Percentiles rank a stretch among this genome's conserved stretches.
These are phyloP conservation scores for Tephrocybe sp. DNA, from an alignment of 768 basidiomycete species.

Conservation along the genomic window DNA sequence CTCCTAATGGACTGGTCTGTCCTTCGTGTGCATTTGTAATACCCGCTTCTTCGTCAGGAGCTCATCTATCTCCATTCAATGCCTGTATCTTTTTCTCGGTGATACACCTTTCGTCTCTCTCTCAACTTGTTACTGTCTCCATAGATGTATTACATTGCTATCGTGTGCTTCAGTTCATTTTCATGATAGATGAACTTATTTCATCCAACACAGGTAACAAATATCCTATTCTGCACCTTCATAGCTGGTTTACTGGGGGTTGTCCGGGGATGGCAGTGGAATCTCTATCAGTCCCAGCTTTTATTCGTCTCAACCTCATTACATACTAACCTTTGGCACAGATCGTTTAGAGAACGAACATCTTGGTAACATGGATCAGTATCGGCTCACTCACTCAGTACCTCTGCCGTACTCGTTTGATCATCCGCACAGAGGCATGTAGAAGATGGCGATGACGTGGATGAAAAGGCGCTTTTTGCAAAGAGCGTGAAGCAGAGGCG, in stretches of 20 bases:
- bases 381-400: conserved; percentile 82
- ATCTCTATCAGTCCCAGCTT: conserved; percentile 66
- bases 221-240: conserved; percentile 66
- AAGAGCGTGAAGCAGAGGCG: not conserved
- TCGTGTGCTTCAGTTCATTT: conserved; percentile 43
- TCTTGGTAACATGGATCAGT: conserved; percentile 89
- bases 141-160: conserved; percentile 76
- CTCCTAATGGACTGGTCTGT: conserved; percentile 92
- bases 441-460: conserved; percentile 35
- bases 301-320: not conserved
- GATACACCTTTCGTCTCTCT: not conserved
- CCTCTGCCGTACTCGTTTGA: conserved; percentile 76
- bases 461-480: conserved; percentile 8
- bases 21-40: conserved; percentile 49
- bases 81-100: conserved; percentile 41
- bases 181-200: not conserved
- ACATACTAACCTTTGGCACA: conserved; percentile 25
- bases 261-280: conserved; percentile 85
- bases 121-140: not conserved
- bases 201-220: conserved; percentile 48
- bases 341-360: conserved; percentile 90
- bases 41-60: conserved; percentile 69
- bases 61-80: conserved; percentile 67
- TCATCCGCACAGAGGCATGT: conserved; percentile 44
- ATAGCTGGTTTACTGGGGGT: conserved; percentile 72